Evolutionary conservation across 2,329 filamentous ascomycete species (phyloP), one percentile per base, ranked within the genome.

Genomic region (Aureobasidium sp.): DNA sequence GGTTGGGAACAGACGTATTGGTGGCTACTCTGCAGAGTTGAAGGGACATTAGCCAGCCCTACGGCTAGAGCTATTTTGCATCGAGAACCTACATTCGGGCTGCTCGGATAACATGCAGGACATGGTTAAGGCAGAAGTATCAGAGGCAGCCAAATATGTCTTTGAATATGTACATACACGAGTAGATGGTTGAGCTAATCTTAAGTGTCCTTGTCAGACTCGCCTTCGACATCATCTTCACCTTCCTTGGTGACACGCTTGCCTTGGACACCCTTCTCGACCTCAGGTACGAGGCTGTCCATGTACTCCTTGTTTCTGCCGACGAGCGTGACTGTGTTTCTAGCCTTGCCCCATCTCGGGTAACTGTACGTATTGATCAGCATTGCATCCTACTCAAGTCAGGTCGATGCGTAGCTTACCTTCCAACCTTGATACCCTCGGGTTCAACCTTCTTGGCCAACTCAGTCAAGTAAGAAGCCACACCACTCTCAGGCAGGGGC

Each of bases 311-410:
- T 79, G 71, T 97, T 89, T 67, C 85, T 86, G 17, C 81, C 85
- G 17, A 97, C 92, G 59, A 99, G 79, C 12, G 93, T 97, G 52
- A 97, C 91, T 0, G 91, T 94, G 75, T 97, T 97, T 66, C 82
- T 82, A 70, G 85, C 85, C 80, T 90, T 93, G 5, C 89, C 90
- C 91, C 92, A 97, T 61, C 91, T 81, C 39, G 94, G 94, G 75
- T 99, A 97, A 75, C 90, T 63, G 34, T 10, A 9, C 20, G 8
- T 17, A 8, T 26, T 27, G 7, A 41, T 62, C 15, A 62, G 60
- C 36, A 15, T 44, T 20, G 0, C n/a, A 10, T 46, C 6, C 1
- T 13, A 1, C 9, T 1, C 34, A 32, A n/a, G 2, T 29, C 42
- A 9, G 17, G 20, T 13, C 5, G 34, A 29, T 41, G 2, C 0